A percentile compares a stretch with the other conserved stretches of the same genome.
phyloP scores from a whole-genome alignment of 1,284 basidiomycete species.

The Cutaneotrichosporon sp. region DNA sequence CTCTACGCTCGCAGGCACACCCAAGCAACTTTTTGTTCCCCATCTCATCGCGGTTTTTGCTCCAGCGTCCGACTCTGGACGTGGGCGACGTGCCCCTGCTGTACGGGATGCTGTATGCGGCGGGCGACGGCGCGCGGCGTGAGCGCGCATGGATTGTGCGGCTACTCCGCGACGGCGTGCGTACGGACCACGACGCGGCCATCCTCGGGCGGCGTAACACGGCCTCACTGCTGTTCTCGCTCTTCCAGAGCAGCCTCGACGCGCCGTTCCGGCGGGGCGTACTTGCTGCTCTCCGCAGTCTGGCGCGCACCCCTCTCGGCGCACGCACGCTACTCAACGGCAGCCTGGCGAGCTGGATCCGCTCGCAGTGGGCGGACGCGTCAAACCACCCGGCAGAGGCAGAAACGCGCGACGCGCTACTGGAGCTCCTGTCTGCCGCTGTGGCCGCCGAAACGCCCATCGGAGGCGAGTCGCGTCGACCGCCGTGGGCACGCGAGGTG shows the following conservation, averaged over 20 bases:
- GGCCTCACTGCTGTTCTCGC: constrained; percentile 76
- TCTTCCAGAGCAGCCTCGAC: constrained; percentile 65
- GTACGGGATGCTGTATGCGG: constrained; percentile 71
- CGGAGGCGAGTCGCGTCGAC: constrained; percentile 4
- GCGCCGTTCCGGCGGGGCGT: constrained; percentile 50
- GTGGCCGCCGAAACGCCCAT: constrained; percentile 14
- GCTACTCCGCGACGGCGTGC: constrained; percentile 74
- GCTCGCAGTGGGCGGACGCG: constrained; percentile 56
- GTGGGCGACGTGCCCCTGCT: constrained; percentile 73
- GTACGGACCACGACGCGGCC: constrained; percentile 66
- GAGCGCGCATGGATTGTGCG: constrained; percentile 83
- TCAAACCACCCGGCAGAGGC: constrained; percentile 10
- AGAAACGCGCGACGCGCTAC: constrained; percentile 12
- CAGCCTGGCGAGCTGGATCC: constrained; percentile 69
- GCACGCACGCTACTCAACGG: constrained; percentile 63
- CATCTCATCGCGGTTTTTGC: constrained; percentile 68
- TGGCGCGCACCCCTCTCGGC: constrained; percentile 63
- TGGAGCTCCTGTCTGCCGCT: constrained; percentile 13
- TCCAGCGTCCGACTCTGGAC: constrained; percentile 75
- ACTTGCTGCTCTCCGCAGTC: constrained; percentile 60
- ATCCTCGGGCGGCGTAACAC: constrained; percentile 74
- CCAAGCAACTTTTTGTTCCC: constrained; percentile 78
- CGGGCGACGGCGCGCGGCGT: constrained; percentile 69
- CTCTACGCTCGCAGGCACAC: constrained; percentile 69
- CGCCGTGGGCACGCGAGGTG: constrained; percentile 5